phyloP scores from a whole-genome alignment of 495 filamentous ascomycete genomes.

The Neurospora sp. region DNA sequence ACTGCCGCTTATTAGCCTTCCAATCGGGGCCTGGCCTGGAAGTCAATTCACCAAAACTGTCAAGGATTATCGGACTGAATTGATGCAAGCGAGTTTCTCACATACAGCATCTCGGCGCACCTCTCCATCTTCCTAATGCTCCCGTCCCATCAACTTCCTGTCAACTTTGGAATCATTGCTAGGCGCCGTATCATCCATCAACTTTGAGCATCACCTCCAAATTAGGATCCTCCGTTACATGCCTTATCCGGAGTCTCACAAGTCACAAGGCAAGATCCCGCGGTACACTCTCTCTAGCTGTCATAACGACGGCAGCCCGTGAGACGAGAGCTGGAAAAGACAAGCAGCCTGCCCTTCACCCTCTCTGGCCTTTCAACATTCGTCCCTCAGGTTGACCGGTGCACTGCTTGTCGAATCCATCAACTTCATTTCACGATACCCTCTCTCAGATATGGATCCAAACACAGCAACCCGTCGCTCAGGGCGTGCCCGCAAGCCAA shows the following conservation, averaged over 20 bases:
- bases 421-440: neutral
- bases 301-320: neutral
- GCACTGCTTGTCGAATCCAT: neutral
- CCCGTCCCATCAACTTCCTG: neutral
- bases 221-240: neutral
- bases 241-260: neutral
- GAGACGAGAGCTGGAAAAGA: neutral
- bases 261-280: neutral
- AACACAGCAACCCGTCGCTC: conserved; percentile 21
- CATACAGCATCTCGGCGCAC: neutral
- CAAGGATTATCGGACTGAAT: neutral
- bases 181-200: no score
- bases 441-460: neutral
- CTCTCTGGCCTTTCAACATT: neutral
- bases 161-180: no score
- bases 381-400: neutral
- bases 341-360: neutral
- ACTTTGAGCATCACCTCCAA: no score
- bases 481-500: conserved; percentile 20
- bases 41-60: neutral
- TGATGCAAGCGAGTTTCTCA: neutral
- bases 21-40: neutral
- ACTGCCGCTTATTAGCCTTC: neutral
- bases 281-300: neutral
- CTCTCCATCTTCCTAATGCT: neutral